A percentile compares a stretch with the other conserved stretches of the same genome.
phyloP scores from a whole-genome alignment of 495 filamentous ascomycete species.

The Apiosordaria backusii region DNA sequence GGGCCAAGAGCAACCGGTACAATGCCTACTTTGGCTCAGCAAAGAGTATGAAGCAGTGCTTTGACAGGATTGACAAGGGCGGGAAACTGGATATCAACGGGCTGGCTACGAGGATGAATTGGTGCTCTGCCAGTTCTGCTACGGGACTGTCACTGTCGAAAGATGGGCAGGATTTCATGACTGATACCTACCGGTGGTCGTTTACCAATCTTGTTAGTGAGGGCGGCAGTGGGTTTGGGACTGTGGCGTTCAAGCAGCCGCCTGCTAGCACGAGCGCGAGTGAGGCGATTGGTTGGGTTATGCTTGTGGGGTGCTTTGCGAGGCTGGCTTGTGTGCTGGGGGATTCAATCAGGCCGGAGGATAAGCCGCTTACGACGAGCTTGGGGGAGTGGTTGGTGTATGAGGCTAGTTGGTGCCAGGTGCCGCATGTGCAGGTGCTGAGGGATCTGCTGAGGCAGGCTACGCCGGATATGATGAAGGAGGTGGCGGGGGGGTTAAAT shows the following conservation, averaged over 20 bases:
- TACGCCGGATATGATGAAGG: constrained; percentile 1
- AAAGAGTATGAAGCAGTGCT: constrained; percentile 17
- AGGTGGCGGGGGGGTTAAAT: neutral
- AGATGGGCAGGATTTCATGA: constrained; percentile 18
- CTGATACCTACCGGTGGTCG: constrained; percentile 27
- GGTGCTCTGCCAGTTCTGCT: constrained; percentile 21
- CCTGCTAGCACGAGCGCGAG: constrained; percentile 17
- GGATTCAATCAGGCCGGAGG: constrained; percentile 14
- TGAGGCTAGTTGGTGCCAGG: constrained; percentile 23
- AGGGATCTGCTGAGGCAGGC: constrained; percentile 22
- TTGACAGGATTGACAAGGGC: constrained; percentile 18
- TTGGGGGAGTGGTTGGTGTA: constrained; percentile 37
- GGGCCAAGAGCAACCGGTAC: constrained; percentile 32
- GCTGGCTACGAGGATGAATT: constrained; percentile 27
- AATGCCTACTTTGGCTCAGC: constrained; percentile 21
- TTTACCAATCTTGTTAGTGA: constrained; percentile 18
- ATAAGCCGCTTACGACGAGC: constrained; percentile 19
- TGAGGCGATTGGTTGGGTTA: constrained; percentile 26
- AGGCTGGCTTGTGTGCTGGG: constrained; percentile 21
- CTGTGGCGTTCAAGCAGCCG: constrained; percentile 30
- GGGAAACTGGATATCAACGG: neutral
- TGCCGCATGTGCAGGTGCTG: constrained; percentile 19
- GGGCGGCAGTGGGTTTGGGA: constrained; percentile 17
- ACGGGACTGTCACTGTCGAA: constrained; percentile 24
- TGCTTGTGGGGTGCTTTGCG: constrained; percentile 31